Conservation (phyloP, 805 yeast genomes). For the Yarrowia sp. region DNA sequence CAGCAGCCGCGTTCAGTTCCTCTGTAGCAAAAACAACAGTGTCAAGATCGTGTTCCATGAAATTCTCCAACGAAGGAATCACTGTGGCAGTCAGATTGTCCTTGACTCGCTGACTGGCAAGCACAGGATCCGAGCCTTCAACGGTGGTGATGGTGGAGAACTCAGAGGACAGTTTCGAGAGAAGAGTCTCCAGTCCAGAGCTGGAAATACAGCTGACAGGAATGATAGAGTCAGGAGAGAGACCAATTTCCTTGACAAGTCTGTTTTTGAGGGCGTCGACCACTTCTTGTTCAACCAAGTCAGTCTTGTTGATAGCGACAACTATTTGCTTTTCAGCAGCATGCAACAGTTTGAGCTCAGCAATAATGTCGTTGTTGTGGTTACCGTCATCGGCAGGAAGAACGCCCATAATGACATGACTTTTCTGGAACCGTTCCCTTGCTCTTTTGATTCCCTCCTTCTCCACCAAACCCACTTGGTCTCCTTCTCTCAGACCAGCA, state of each 20-base stretch:
- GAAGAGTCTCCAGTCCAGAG: constrained; percentile 53
- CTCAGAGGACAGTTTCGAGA: constrained; percentile 39
- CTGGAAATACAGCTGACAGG: constrained; percentile 59
- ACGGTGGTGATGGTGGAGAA: constrained; percentile 53
- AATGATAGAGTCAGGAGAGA: constrained; percentile 29
- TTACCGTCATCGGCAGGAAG: constrained; percentile 32
- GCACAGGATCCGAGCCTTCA: constrained; percentile 51
- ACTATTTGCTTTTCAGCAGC: constrained; percentile 31
- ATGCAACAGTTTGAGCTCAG: constrained; percentile 26
- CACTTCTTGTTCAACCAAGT: constrained; percentile 26
- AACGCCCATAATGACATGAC: constrained; percentile 70
- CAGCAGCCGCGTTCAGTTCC: constrained; percentile 65
- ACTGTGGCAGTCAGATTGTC: constrained; percentile 77
- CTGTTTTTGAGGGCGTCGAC: background rate
- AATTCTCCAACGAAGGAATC: constrained; percentile 66
- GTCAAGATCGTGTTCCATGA: constrained; percentile 42
- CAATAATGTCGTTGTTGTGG: constrained; percentile 22
- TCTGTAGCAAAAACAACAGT: constrained; percentile 83
- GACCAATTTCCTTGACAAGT: background rate
- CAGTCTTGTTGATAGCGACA: constrained; percentile 38
- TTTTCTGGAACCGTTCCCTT: constrained; percentile 49
- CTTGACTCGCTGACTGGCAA: constrained; percentile 69
- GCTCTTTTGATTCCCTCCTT: constrained; percentile 81
- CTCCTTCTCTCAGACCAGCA: constrained; percentile 68
- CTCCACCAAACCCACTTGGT: constrained; percentile 46